phyloP scores from a whole-genome alignment of 495 filamentous ascomycete species.

The Podospora pseudopauciseta region DNA sequence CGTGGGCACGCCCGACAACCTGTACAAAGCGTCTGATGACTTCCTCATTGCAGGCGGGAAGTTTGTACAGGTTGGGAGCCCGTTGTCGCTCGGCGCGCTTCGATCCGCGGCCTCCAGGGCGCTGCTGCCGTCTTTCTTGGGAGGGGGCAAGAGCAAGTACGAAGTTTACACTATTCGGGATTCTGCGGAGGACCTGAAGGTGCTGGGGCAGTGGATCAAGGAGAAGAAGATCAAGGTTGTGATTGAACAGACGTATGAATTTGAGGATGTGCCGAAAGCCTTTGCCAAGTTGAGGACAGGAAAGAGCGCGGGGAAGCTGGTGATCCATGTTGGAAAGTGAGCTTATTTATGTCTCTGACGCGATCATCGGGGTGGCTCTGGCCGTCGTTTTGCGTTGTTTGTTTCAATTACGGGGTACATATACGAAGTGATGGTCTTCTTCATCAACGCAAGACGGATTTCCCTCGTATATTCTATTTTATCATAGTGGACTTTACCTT shows the following conservation, averaged over 20 bases:
- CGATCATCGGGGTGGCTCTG: too few species aligned
- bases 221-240: conserved; percentile 57
- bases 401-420: too few species aligned
- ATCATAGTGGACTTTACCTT: too few species aligned
- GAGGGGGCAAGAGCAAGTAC: conserved; percentile 60
- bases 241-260: conserved; percentile 53
- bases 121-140: conserved; percentile 54
- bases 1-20: conserved; percentile 45
- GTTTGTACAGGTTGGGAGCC: conserved; percentile 57
- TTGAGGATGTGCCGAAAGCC: conserved; percentile 55
- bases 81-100: conserved; percentile 16
- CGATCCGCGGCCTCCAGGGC: conserved; percentile 28
- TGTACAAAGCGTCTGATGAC: conserved; percentile 55
- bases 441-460: too few species aligned
- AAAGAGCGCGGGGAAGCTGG: conserved; percentile 59
- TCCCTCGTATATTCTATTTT: too few species aligned
- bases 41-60: conserved; percentile 52
- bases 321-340: conserved; percentile 49
- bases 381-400: too few species aligned
- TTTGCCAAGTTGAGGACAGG: conserved; percentile 54
- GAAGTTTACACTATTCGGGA: conserved; percentile 38
- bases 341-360: background rate
- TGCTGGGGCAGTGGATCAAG: conserved; percentile 38
- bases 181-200: conserved; percentile 38
- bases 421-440: too few species aligned